Evolutionary conservation across 352 stramenopile genomes (phyloP), one percentile per base, ranked within the genome.

Genomic region (Phytophthora macrochlamydospora): DNA sequence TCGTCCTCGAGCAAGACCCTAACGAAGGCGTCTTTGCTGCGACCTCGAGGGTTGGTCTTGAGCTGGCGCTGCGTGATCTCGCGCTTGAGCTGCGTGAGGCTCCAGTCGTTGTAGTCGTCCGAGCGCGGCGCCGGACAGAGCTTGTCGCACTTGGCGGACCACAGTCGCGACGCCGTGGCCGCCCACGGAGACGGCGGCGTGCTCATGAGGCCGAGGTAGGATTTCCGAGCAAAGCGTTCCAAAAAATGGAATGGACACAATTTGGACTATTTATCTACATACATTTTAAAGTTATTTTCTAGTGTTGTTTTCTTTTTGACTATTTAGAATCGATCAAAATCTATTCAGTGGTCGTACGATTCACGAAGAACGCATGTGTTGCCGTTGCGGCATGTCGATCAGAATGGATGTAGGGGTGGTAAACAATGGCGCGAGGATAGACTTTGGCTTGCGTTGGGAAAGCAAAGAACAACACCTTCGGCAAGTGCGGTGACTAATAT

Each of bases 41-140:
- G 69, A 49, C 55, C 51, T 45, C 76, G 79, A 11, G 72, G 73
- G 14, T 84, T 73, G 13, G 75, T 81, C 45, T 78, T 81, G 24
- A 87, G 62, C 31, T 79, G 69, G 4, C 78, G 78, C 65, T 84
- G 61, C 33, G 73, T 78, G 54, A 87, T 84, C 75, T 87, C 78
- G 28, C 70, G 69, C 62, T 84, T 87, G 28, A 87, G 62, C 54
- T 87, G 78, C 75, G 60, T 64, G 24, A 84, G 70, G 35, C 70
- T 73, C 78, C 78, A 87, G 29, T 83, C 65, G 35, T 73, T 76
- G 65, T 87, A 87, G 54, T 87, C 75, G 52, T 87, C 75, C n/a
- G 78, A 87, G 38, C 58, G 67, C 29, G 78, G 78, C 2, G 75
- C 61, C 4, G 72, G 68, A 51, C 78, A 87, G 46, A 56, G 62